phyloP scores from a whole-genome alignment of 495 filamentous ascomycete species.

The Trichoderma reesei region DNA sequence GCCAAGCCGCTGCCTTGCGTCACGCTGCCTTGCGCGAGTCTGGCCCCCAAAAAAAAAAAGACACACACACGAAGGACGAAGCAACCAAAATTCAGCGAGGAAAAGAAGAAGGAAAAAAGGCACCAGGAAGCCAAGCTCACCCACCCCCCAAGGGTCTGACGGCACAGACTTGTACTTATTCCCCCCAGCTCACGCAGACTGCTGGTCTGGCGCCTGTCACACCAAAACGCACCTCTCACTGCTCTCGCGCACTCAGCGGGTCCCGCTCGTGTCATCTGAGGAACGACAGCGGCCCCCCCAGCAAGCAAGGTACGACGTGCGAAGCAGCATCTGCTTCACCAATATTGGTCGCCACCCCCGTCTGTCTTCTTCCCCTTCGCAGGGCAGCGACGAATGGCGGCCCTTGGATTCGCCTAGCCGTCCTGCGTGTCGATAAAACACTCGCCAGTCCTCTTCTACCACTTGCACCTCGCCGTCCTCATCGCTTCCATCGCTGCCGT shows the following conservation, averaged over 20 bases:
- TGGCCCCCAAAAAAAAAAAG: not conserved
- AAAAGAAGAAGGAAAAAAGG: too few relatives aligned
- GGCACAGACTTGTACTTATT: too few relatives aligned
- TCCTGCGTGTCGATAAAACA: slow-evolving; percentile 6
- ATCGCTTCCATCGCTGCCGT: not conserved
- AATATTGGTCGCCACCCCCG: slow-evolving; percentile 9
- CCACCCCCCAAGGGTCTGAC: too few relatives aligned
- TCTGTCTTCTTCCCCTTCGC: not conserved
- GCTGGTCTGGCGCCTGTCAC: slow-evolving; percentile 4
- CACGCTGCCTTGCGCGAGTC: not conserved
- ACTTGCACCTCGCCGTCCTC: not conserved
- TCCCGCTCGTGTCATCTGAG: slow-evolving; percentile 6
- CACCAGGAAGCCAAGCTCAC: too few relatives aligned
- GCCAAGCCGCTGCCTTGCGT: not conserved
- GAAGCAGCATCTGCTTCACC: slow-evolving; percentile 5
- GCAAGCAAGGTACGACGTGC: slow-evolving; percentile 9
- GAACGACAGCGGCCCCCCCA: not conserved
- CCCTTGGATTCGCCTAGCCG: slow-evolving; percentile 6
- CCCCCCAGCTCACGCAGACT: not conserved
- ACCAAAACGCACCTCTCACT: slow-evolving; percentile 2
- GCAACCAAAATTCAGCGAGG: too few relatives aligned
- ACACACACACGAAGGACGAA: too few relatives aligned
- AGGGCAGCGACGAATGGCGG: slow-evolving; percentile 7
- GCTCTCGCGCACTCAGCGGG: slow-evolving; percentile 4
- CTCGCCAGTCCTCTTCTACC: not conserved